Conservation (phyloP, 495 filamentous ascomycete species). For the Aspergillus asperescens region DNA sequence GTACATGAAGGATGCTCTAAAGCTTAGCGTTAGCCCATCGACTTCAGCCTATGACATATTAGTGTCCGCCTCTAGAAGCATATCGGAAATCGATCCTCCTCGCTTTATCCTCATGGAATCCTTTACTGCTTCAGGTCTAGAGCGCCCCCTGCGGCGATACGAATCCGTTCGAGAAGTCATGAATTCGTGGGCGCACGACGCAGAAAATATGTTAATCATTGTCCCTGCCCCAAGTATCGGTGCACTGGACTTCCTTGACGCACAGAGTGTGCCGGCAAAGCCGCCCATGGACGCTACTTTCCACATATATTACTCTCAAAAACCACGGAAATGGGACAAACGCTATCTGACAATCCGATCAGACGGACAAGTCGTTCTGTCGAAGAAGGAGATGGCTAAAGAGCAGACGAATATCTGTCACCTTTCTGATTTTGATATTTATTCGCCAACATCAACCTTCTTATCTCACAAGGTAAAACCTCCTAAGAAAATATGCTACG, state of each 20-base stretch:
- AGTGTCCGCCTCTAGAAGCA: conserved; percentile 46
- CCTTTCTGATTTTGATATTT: conserved; percentile 91
- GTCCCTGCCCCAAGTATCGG: conserved; percentile 44
- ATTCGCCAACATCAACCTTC: conserved; percentile 62
- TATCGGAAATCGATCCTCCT: conserved; percentile 54
- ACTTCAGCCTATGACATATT: conserved; percentile 74
- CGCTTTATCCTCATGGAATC: conserved; percentile 68
- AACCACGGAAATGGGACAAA: conserved; percentile 80
- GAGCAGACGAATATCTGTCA: conserved; percentile 71
- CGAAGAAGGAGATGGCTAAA: conserved; percentile 58
- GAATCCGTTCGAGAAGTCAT: conserved; percentile 83
- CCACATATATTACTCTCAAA: conserved; percentile 74
- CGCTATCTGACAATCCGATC: conserved; percentile 67
- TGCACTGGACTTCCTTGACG: conserved; percentile 44
- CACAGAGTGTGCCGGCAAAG: conserved; percentile 49
- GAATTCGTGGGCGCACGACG: conserved; percentile 85
- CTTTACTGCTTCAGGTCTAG: conserved; percentile 69
- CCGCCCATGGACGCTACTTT: conserved; percentile 59
- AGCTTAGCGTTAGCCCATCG: conserved; percentile 61
- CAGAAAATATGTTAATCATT: conserved; percentile 63
- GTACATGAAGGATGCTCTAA: conserved; percentile 56
- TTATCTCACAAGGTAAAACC: conserved; percentile 60
- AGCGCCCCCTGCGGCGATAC: conserved; percentile 78
- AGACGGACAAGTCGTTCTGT: conserved; percentile 68
- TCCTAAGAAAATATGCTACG: conserved; percentile 76